Evolutionary conservation across 163 green algal species (phyloP), one percentile per base, ranked within the genome.

Genomic region (Scenedesmus sp.): DNA sequence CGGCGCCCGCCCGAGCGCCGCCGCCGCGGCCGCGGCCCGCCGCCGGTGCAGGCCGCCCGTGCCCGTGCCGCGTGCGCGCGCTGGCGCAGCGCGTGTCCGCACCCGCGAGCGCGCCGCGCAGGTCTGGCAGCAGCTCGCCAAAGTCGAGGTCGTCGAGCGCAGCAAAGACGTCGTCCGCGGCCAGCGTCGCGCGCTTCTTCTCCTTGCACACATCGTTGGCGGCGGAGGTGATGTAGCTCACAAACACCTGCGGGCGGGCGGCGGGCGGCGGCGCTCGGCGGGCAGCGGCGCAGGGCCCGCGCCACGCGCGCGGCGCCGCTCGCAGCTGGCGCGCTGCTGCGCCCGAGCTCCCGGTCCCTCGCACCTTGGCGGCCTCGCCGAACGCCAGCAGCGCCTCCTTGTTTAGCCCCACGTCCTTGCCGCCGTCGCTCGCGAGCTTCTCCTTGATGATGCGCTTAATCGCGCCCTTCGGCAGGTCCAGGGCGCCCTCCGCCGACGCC

Each of bases 61-160:
- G n/a, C n/a, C n/a, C n/a, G n/a, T n/a, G n/a, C n/a, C n/a, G n/a
- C n/a, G 54, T 22, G 22, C 10, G 54, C 24, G 22, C 14, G n/a
- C 54, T 63, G 54, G 14, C 24, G 24, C 7, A 47, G 57, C 4
- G n/a, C 28, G 14, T 39, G 57, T 24, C 31, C 5, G 15, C 31
- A 44, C 4, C 31, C 4, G 17, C 24, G 31, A 24, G 13, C 4
- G 89, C 82, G 44, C 92, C 84, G 63, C 86, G 89, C 20, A 98
- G 81, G 0, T 86, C 87, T 39, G 75, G 65, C 13, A 96, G 51
- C 5, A 98, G 85, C 51, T 98, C 90, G 7, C 44, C 63, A 76
- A 99, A 98, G 2, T 97, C 93, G n/a, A 96, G 72, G 26, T 98
- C 94, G 0, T 92, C 74, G 22, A 99, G 81, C 3, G 93, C 95